Conservation (phyloP, 768 basidiomycete genomes). For the Auriscalpium vulgare region DNA sequence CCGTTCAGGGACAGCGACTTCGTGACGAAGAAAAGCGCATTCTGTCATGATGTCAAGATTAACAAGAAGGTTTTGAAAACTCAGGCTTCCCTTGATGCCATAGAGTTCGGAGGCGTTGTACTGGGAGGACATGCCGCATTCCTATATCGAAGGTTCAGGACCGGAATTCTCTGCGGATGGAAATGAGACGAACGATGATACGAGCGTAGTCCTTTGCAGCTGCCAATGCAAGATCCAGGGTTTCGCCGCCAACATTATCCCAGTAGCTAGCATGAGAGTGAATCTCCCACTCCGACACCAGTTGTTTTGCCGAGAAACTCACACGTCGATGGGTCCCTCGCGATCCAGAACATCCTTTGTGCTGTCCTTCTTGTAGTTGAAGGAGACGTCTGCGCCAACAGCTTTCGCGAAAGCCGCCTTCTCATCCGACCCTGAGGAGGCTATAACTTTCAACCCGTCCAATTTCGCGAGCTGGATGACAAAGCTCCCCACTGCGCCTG, state of each 20-base stretch:
- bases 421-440: slow-evolving; percentile 64
- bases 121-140: slow-evolving; percentile 24
- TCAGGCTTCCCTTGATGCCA: background rate
- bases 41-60: slow-evolving; percentile 4
- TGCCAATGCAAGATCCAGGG: slow-evolving; percentile 22
- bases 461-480: slow-evolving; percentile 36
- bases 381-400: slow-evolving; percentile 58
- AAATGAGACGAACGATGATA: slow-evolving; percentile 17
- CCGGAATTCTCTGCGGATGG: background rate
- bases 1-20: slow-evolving; percentile 23
- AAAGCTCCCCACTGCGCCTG: slow-evolving; percentile 22
- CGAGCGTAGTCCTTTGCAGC: slow-evolving; percentile 9
- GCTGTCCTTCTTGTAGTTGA: slow-evolving; percentile 63
- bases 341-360: slow-evolving; percentile 43
- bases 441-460: slow-evolving; percentile 53
- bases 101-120: slow-evolving; percentile 14
- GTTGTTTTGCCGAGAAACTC: background rate
- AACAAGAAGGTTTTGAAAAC: background rate
- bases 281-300: background rate
- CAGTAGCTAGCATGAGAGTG: background rate
- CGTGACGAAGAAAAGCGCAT: background rate
- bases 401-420: slow-evolving; percentile 56
- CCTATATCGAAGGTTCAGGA: background rate
- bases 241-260: slow-evolving; percentile 11
- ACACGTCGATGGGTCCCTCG: slow-evolving; percentile 53